These are phyloP conservation scores for Coccomyxa subellipsoidea DNA, from an alignment of 163 green algal genomes.

Conservation along the genomic window DNA sequence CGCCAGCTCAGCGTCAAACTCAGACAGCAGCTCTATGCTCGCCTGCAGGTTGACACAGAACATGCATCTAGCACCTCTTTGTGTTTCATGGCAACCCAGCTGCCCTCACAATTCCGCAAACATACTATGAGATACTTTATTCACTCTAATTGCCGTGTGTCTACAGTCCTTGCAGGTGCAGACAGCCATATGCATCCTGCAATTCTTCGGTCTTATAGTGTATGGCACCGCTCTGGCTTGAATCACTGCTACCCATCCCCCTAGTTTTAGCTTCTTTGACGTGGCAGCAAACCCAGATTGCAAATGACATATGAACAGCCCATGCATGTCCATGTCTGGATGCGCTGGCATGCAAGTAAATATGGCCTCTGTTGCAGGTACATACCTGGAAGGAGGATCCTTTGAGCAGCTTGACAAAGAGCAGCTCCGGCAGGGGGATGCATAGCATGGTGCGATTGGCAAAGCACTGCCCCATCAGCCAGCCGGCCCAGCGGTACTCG, in stretches of 20 bases:
- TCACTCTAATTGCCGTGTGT: background rate
- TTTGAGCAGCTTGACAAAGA: slow-evolving; percentile 19
- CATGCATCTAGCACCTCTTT: background rate
- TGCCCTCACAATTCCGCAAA: background rate
- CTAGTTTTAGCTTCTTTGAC: too few species aligned
- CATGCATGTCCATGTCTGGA: background rate
- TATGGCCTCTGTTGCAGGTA: background rate
- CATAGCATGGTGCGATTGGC: background rate
- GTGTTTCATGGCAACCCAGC: background rate
- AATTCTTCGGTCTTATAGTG: background rate
- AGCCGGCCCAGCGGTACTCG: slow-evolving; percentile 1
- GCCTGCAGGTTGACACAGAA: background rate
- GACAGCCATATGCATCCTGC: background rate
- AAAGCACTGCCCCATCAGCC: slow-evolving; percentile 9
- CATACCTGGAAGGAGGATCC: slow-evolving; percentile 1
- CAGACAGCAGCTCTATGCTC: slow-evolving; percentile 1
- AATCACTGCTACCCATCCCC: too few species aligned
- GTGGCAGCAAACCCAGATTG: too few species aligned
- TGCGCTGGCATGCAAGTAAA: background rate
- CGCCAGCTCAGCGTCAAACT: slow-evolving; percentile 12
- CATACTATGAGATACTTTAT: background rate
- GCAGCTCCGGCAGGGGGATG: slow-evolving; percentile 13
- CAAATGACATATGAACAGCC: too few species aligned
- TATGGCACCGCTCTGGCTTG: background rate
- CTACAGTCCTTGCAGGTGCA: background rate